These are phyloP conservation scores for Chaetomium tenue DNA, from an alignment of 495 filamentous ascomycete species.

Conservation along the genomic window DNA sequence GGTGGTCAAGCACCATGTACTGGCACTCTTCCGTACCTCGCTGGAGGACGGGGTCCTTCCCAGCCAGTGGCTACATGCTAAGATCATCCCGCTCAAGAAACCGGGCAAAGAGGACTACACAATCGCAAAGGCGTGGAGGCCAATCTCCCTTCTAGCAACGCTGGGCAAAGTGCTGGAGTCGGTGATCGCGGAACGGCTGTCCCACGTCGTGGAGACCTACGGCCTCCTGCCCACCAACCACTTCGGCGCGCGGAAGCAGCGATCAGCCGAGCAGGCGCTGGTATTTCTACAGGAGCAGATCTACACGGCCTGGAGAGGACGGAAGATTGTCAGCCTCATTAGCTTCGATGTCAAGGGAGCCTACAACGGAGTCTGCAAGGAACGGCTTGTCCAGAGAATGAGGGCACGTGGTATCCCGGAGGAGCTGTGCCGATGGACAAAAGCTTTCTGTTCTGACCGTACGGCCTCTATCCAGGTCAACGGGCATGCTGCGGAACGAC, in stretches of 20 bases:
- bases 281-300: constrained; percentile 16
- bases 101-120: constrained; percentile 14
- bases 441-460: neutral
- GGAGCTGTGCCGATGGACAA: constrained; percentile 1
- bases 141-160: neutral
- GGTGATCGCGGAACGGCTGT: constrained; percentile 1
- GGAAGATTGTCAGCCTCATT: constrained; percentile 13
- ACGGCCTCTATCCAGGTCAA: neutral
- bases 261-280: constrained; percentile 4
- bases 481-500: neutral
- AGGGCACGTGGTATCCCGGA: constrained; percentile 12
- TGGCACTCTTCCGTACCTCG: constrained; percentile 10
- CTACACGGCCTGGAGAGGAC: constrained; percentile 14
- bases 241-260: neutral
- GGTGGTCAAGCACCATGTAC: constrained; percentile 9
- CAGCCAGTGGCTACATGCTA: constrained; percentile 1
- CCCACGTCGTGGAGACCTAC: neutral
- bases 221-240: neutral
- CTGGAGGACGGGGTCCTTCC: constrained; percentile 11
- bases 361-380: constrained; percentile 16
- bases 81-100: constrained; percentile 10
- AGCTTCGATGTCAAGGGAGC: constrained; percentile 18
- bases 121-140: constrained; percentile 12
- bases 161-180: neutral
- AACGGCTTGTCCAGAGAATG: constrained; percentile 7